A percentile compares a stretch with the other conserved stretches of the same genome.
These are phyloP conservation scores for Tanacetum coccineum DNA, from an alignment of 129 eudicot genomes.

Conservation along the genomic window DNA sequence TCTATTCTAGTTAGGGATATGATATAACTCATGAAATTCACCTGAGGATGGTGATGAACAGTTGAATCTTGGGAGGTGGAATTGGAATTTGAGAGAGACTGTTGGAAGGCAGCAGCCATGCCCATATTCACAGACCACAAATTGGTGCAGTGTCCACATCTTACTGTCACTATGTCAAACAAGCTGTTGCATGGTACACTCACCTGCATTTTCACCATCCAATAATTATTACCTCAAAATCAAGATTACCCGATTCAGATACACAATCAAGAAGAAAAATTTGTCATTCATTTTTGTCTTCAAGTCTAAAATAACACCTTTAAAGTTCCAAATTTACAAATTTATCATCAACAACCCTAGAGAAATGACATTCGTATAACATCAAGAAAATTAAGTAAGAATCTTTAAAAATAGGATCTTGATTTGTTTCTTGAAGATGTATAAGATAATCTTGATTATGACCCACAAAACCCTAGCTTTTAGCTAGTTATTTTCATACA, in stretches of 20 bases:
- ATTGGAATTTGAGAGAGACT: constrained; percentile 39
- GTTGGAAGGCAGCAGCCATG: constrained; percentile 71
- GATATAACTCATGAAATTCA: constrained; percentile 7
- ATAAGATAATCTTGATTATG: constrained; percentile 18
- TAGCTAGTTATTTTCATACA: not conserved
- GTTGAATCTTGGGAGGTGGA: constrained; percentile 39
- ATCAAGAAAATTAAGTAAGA: not conserved
- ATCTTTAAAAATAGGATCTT: constrained; percentile 16
- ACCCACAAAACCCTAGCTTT: constrained; percentile 25
- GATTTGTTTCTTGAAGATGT: constrained; percentile 10
- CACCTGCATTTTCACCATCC: constrained; percentile 50
- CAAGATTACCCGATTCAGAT: constrained; percentile 27
- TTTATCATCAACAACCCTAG: constrained; percentile 30
- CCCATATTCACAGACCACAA: constrained; percentile 94
- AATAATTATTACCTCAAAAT: constrained; percentile 29
- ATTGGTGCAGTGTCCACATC: constrained; percentile 96
- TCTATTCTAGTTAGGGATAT: constrained; percentile 10
- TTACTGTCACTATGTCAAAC: constrained; percentile 87
- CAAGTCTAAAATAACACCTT: constrained; percentile 18
- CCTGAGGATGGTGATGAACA: constrained; percentile 32
- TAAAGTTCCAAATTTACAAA: constrained; percentile 29
- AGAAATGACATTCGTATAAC: not conserved
- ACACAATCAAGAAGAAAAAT: constrained; percentile 17
- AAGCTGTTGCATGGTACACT: constrained; percentile 97
- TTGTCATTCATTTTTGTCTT: constrained; percentile 22